A percentile compares a stretch with the other conserved stretches of the same genome.
phyloP scores from a whole-genome alignment of 2,329 filamentous ascomycete genomes.

The Ophiostoma ulmi region DNA sequence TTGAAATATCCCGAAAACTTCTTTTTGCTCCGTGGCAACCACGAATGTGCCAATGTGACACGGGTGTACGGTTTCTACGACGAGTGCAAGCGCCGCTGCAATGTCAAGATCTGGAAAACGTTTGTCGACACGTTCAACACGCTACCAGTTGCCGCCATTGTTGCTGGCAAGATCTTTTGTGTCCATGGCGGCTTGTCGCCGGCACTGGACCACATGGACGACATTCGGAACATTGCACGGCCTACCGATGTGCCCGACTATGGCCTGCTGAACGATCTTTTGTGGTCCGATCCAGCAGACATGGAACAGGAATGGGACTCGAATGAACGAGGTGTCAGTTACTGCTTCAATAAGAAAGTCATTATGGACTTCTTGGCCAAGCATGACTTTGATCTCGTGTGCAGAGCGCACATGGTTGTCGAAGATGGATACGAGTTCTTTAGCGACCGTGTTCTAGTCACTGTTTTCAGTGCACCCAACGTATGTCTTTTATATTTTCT shows the following conservation, averaged over 20 bases:
- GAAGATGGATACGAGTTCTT: constrained; percentile 99
- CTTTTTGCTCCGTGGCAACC: constrained; percentile 96
- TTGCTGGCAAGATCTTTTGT: constrained; percentile 99
- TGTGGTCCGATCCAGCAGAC: constrained; percentile 97
- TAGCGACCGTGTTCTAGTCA: constrained; percentile 95
- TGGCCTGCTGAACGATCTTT: constrained; percentile 90
- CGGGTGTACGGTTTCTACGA: constrained; percentile 99
- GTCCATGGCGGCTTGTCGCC: constrained; percentile 98
- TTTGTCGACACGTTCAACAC: constrained; percentile 99
- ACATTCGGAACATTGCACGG: constrained; percentile 97
- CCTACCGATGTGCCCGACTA: constrained; percentile 99
- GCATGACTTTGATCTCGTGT: constrained; percentile 99
- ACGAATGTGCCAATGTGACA: constrained; percentile 98
- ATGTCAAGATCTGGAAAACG: constrained; percentile 99
- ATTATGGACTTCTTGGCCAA: constrained; percentile 98
- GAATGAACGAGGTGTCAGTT: constrained; percentile 94
- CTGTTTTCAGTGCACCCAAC: constrained; percentile 95
- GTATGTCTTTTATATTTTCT: constrained; percentile 52
- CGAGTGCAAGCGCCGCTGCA: constrained; percentile 98
- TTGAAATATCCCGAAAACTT: constrained; percentile 99
- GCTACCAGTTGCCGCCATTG: constrained; percentile 94
- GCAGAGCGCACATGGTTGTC: constrained; percentile 95
- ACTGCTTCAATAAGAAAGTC: constrained; percentile 97
- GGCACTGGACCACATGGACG: constrained; percentile 98
- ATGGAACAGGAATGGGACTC: constrained; percentile 98